These are phyloP conservation scores for Fusarium palustre DNA, from an alignment of 2,329 filamentous ascomycete species.

Conservation along the genomic window DNA sequence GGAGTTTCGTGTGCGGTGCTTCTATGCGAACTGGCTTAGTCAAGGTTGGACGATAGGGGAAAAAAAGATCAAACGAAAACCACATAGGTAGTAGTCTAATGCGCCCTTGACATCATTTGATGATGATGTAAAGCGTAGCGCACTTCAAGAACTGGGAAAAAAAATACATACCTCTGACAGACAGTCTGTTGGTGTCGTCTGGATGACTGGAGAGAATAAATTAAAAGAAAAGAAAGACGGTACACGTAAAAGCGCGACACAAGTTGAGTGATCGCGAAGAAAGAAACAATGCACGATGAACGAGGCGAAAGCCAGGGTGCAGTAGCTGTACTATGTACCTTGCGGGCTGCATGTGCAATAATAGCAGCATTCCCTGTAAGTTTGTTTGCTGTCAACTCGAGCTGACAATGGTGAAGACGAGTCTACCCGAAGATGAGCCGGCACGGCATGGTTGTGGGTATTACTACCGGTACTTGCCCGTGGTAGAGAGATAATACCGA, in stretches of 20 bases:
- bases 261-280: slow-evolving; percentile 13
- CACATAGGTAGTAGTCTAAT: slow-evolving; percentile 5
- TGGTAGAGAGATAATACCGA: neutral
- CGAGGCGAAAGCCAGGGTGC: slow-evolving; percentile 27
- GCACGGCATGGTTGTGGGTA: neutral
- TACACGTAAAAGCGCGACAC: slow-evolving; percentile 4
- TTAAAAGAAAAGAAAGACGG: neutral
- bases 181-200: neutral
- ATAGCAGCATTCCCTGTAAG: slow-evolving; percentile 18
- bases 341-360: slow-evolving; percentile 23
- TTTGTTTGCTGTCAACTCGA: neutral
- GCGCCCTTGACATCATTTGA: slow-evolving; percentile 32
- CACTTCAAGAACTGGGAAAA: neutral
- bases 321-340: slow-evolving; percentile 15
- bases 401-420: neutral
- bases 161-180: slow-evolving; percentile 16
- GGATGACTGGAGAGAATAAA: neutral
- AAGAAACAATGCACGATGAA: slow-evolving; percentile 30
- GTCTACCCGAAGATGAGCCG: slow-evolving; percentile 43
- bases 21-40: slow-evolving; percentile 28
- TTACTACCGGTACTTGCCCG: neutral
- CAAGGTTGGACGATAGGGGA: neutral
- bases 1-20: slow-evolving; percentile 3
- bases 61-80: slow-evolving; percentile 1
- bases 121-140: slow-evolving; percentile 12